These are phyloP conservation scores for Raffaelea deltoideospora DNA, from an alignment of 2,329 filamentous ascomycete genomes.

Conservation along the genomic window DNA sequence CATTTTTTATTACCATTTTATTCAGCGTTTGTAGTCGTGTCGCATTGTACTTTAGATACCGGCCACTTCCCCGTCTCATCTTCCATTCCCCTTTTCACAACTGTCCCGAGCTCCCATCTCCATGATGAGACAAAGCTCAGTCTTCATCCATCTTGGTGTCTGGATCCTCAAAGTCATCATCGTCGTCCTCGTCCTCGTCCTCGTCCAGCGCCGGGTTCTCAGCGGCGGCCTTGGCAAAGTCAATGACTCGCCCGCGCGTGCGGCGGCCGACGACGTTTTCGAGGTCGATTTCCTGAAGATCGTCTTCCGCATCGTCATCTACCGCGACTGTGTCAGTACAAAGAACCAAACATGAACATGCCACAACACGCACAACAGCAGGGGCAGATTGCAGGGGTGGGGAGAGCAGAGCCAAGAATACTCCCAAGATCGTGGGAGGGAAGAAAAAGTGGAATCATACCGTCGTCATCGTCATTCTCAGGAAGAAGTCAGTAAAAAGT, in stretches of 20 bases:
- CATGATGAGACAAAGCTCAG: too few relatives aligned
- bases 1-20: too few relatives aligned
- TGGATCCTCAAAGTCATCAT: conserved; percentile 48
- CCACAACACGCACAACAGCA: not conserved
- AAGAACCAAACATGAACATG: not conserved
- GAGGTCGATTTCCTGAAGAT: conserved; percentile 81
- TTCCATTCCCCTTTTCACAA: too few relatives aligned
- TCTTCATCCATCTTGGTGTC: conserved; percentile 58
- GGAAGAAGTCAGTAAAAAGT: not conserved
- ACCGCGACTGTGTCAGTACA: not conserved
- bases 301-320: conserved; percentile 63
- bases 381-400: not conserved
- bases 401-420: not conserved
- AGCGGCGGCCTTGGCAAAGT: conserved; percentile 81
- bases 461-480: conserved; percentile 2
- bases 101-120: too few relatives aligned
- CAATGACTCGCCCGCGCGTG: conserved; percentile 82
- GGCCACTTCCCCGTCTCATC: too few relatives aligned
- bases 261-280: conserved; percentile 83
- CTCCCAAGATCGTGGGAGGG: not conserved
- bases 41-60: too few relatives aligned
- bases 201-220: conserved; percentile 62
- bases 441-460: not conserved
- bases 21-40: too few relatives aligned
- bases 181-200: conserved; percentile 70